These are phyloP conservation scores for Mucuna pruriens DNA, from an alignment of 306 rosid species.

Conservation along the genomic window DNA sequence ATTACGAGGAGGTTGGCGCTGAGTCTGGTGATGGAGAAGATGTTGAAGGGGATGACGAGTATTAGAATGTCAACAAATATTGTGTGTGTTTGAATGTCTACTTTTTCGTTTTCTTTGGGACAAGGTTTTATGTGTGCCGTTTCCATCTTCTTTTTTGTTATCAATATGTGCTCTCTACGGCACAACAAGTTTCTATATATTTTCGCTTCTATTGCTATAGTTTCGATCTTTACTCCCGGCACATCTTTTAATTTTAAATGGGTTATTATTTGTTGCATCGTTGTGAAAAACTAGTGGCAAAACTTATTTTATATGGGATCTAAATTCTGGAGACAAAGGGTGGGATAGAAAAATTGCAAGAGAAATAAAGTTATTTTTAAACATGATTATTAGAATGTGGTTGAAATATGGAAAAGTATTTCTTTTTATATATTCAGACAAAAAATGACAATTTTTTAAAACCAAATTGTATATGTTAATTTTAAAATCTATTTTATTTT, in stretches of 20 bases:
- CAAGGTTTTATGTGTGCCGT: background rate
- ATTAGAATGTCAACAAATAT: no score
- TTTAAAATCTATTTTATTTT: no score
- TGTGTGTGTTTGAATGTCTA: background rate
- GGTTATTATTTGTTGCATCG: no score
- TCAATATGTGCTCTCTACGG: slow-evolving; percentile 30
- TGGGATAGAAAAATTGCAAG: no score
- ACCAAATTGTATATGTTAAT: no score
- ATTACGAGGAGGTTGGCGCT: slow-evolving; percentile 86
- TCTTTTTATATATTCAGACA: no score
- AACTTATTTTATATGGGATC: background rate
- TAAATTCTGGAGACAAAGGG: no score
- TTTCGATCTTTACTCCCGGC: background rate
- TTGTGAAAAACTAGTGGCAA: background rate
- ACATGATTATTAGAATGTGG: no score
- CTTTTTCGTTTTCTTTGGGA: background rate
- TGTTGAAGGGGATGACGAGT: slow-evolving; percentile 73
- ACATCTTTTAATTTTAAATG: background rate
- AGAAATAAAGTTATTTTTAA: no score
- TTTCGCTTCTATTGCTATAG: background rate
- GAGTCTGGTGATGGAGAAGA: slow-evolving; percentile 86
- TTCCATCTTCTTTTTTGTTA: background rate
- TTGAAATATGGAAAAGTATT: no score
- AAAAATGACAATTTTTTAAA: no score
- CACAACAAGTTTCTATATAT: slow-evolving; percentile 8